Evolutionary conservation across 805 yeast species (phyloP), one percentile per base, ranked within the genome.

Genomic region (Monosporozyma yasuniensis): DNA sequence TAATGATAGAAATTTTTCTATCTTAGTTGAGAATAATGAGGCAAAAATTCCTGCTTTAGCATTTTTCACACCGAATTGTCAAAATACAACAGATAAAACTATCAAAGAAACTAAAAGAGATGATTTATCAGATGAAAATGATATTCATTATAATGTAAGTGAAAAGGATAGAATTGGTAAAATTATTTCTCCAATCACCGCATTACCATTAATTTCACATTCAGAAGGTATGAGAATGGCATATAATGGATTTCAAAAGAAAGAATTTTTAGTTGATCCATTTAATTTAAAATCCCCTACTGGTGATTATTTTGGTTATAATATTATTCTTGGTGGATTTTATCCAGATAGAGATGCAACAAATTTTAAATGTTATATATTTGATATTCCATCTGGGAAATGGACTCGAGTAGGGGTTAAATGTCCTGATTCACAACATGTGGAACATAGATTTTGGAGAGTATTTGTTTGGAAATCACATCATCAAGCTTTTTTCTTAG

Each of bases 401-500:
- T 84, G 91, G 90, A 76, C 83, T 0, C 69, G 81, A 50, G 65
- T 85, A 23, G 81, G 78, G 51, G 66, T 76, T 11, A 73, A 73
- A 42, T 70, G 74, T 61, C 69, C 83, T 56, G 72, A 74, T 46
- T 80, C 76, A 52, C 76, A 74, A 42, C 67, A 72, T 28, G 75
- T 76, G 28, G 71, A 77, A 2, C 84, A 82, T 60, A 68, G 83
- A 46, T 74, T 81, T 48, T 79, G 85, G 78, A 81, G 79, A 53
- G 79, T 84, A 0, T 81, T 76, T 64, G 81, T 80, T 1, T 85
- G 95, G 95, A 76, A 75, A 23, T 82, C 90, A 0, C 93, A 85
- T 64, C 90, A 84, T 60, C 81, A 79, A 60, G 80, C 83, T 1
- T 67, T 83, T 1, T 64, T 83, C 27, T 56, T 85, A 25, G 93